These are phyloP conservation scores for Boeremia lycopersici DNA, from an alignment of 2,329 filamentous ascomycete species.

Conservation along the genomic window DNA sequence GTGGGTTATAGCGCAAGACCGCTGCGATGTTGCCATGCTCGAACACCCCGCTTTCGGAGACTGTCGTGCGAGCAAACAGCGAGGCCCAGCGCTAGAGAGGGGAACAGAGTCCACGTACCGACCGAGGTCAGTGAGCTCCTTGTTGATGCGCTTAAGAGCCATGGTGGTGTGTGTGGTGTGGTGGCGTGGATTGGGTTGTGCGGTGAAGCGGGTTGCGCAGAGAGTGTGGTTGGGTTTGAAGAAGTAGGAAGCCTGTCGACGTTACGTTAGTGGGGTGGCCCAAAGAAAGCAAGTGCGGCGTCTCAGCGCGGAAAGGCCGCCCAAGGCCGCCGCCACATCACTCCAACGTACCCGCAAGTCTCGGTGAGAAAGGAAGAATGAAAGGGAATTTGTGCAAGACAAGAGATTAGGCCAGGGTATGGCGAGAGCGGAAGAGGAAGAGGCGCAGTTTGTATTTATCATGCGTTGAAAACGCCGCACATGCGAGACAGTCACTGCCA, in stretches of 20 bases:
- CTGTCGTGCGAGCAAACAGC: conserved; percentile 48
- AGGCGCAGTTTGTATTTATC: conserved; percentile 31
- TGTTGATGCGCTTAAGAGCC: conserved; percentile 94
- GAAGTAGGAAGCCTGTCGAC: conserved; percentile 31
- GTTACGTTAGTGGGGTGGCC: conserved; percentile 40
- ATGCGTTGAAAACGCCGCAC: conserved; percentile 27
- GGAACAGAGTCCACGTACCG: conserved; percentile 61
- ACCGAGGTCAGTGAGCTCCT: conserved; percentile 88
- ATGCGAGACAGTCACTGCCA: conserved; percentile 31
- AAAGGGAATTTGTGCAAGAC: neutral
- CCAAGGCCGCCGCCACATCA: conserved; percentile 16
- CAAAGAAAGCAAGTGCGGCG: conserved; percentile 42
- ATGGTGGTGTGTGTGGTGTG: conserved; percentile 55
- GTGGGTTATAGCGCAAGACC: conserved; percentile 13
- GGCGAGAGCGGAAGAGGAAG: conserved; percentile 16
- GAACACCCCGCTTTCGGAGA: conserved; percentile 41
- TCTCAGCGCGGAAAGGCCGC: conserved; percentile 42
- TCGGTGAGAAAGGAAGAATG: conserved; percentile 9
- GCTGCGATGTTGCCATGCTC: conserved; percentile 21
- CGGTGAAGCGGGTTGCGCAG: conserved; percentile 21
- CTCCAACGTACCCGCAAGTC: conserved; percentile 11
- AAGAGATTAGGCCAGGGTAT: neutral
- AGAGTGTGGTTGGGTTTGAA: conserved; percentile 38
- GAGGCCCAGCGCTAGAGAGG: conserved; percentile 14
- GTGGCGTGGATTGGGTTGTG: conserved; percentile 27